Percentiles rank a stretch among this genome's conserved stretches.
phyloP scores from a whole-genome alignment of 1,284 basidiomycete genomes.

The Cutaneotrichosporon arboriforme region DNA sequence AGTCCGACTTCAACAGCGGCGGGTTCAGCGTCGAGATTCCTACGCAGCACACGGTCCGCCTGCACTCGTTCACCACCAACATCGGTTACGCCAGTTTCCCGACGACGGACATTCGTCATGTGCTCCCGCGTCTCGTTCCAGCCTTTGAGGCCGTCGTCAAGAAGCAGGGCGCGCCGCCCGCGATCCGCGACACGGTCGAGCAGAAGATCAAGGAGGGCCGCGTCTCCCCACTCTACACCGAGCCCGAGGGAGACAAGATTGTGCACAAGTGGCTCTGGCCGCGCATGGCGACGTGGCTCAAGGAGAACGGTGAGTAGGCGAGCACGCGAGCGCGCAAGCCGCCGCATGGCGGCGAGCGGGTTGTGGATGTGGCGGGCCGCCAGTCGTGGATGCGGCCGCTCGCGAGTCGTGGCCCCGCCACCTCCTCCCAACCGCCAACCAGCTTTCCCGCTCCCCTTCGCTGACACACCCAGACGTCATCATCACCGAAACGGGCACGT shows the following conservation, averaged over 20 bases:
- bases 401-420: too few relatives aligned
- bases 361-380: background rate
- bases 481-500: constrained; percentile 68
- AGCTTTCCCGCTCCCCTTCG: too few relatives aligned
- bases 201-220: constrained; percentile 31
- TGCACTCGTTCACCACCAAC: constrained; percentile 75
- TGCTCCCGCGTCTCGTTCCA: constrained; percentile 47
- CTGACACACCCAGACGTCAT: constrained; percentile 58
- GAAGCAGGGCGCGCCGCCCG: constrained; percentile 11
- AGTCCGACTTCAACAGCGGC: constrained; percentile 75
- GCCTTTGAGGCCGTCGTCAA: constrained; percentile 36
- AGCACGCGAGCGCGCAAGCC: too few relatives aligned
- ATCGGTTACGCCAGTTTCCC: constrained; percentile 54
- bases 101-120: constrained; percentile 50
- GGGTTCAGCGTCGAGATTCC: constrained; percentile 53
- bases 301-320: constrained; percentile 54
- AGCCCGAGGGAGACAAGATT: constrained; percentile 48
- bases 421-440: too few relatives aligned
- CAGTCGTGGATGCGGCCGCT: too few relatives aligned
- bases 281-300: constrained; percentile 70
- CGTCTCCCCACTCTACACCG: constrained; percentile 10
- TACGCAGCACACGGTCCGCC: constrained; percentile 59
- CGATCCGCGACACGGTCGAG: constrained; percentile 24
- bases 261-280: constrained; percentile 84
- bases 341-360: too few relatives aligned